Percentiles rank a stretch among this genome's conserved stretches.
Evolutionary conservation across 441 rosid species (phyloP).

Genomic region (Populus trichocarpa): DNA sequence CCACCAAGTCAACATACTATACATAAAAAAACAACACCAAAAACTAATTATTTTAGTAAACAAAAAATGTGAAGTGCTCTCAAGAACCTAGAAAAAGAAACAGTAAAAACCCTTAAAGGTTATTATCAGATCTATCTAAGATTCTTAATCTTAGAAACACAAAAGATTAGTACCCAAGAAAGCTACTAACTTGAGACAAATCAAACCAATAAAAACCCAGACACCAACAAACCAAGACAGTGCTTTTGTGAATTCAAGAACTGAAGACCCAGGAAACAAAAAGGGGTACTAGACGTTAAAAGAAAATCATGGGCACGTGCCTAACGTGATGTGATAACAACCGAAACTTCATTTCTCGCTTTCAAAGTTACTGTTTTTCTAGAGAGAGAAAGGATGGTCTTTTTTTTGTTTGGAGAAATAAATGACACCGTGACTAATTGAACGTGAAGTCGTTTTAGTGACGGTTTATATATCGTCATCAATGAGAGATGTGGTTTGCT

Average conservation of each 20-base stretch:
- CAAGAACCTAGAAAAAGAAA: not conserved
- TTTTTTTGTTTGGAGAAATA: not conserved
- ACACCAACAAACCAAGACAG: not conserved
- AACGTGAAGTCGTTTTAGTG: slow-evolving; percentile 49
- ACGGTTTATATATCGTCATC: slow-evolving; percentile 35
- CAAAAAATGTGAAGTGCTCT: not conserved
- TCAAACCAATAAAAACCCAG: not conserved
- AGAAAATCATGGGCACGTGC: slow-evolving; percentile 2
- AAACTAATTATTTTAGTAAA: not conserved
- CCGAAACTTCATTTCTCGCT: slow-evolving; percentile 33
- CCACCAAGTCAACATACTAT: slow-evolving; percentile 26
- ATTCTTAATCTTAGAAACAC: not conserved
- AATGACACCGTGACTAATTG: not conserved
- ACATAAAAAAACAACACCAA: not conserved
- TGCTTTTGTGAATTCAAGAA: not conserved
- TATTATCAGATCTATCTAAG: slow-evolving; percentile 15
- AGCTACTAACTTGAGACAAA: not conserved
- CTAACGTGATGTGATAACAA: not conserved
- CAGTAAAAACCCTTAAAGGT: not conserved
- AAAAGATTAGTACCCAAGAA: not conserved
- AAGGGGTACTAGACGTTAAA: not conserved
- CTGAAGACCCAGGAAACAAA: not conserved
- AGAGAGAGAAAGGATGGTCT: not conserved
- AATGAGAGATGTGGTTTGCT: slow-evolving; percentile 27
- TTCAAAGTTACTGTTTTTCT: slow-evolving; percentile 8